Evolutionary conservation across 805 yeast genomes (phyloP), one percentile per base, ranked within the genome.

Genomic region (Saturnispora sanitii): DNA sequence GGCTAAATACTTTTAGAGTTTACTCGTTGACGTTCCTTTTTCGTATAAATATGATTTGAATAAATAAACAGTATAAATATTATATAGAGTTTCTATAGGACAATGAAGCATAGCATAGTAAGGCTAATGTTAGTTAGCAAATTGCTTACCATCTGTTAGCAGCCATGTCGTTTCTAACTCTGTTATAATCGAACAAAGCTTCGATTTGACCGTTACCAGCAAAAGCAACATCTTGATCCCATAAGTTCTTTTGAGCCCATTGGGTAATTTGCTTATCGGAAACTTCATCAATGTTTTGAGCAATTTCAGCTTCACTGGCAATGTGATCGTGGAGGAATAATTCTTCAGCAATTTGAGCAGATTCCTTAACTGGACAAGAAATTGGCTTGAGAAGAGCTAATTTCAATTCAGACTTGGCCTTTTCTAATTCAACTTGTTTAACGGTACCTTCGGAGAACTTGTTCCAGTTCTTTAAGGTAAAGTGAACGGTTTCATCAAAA

Each of bases 181-280:
- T 79, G 75, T 68, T 71, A 77, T 83, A 83, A 64, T 83, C 94
- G 60, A 82, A 69, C 65, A 83, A 69, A 51, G 70, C 85, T 73
- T 83, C 94, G 67, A 81, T 82, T 68, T 79, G 83, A 65, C 94
- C 94, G 49, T 83, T 75, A 64, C 82, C 92, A 45, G 90, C 72
- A 55, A 83, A 67, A 52, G 85, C 94, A 56, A 83, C 69, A 65
- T 83, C 94, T 64, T 74, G 82, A 66, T 83, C 94, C 83, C 86
- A 83, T 62, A 83, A 70, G 64, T 75, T 69, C 47, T 70, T 68
- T 57, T 73, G 72, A 50, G 92, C 90, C 92, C 92, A 83, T 38
- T 71, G 65, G 59, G 72, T 75, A 49, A 83, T 66, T 50, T 75
- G 76, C 51, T 68, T 64, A 46, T 72, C 70, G 45, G 77, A 60